Conservation (phyloP, 176 grass and related monocot genomes). For the Guadua angustifolia region DNA sequence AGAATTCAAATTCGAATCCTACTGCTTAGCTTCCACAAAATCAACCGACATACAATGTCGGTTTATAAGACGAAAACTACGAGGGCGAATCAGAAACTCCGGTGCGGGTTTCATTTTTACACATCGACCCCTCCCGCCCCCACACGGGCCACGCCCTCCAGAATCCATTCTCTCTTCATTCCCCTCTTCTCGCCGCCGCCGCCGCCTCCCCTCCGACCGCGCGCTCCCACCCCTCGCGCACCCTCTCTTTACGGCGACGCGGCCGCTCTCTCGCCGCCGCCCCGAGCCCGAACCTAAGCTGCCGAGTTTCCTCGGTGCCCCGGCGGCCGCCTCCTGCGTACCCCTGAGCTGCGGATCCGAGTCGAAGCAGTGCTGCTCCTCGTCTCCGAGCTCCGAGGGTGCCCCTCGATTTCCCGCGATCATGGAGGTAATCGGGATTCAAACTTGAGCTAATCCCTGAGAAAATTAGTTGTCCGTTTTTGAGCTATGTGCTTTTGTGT, state of each 20-base stretch:
- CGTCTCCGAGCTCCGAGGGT: not conserved
- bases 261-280: not conserved
- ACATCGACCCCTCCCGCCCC: no score
- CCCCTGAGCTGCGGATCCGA: not conserved
- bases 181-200: no score
- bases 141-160: no score
- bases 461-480: not conserved
- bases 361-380: not conserved
- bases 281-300: not conserved
- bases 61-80: no score
- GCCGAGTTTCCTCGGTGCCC: no score
- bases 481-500: not conserved
- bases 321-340: not conserved
- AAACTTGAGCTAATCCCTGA: not conserved
- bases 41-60: no score
- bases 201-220: not conserved
- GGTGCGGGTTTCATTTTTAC: no score
- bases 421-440: constrained; percentile 41
- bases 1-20: no score
- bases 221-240: not conserved
- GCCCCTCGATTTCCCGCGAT: not conserved
- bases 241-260: not conserved
- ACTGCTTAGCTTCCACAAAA: no score
- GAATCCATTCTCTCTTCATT: no score
- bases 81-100: no score